Percentiles rank a stretch among this genome's conserved stretches.
These are phyloP conservation scores for Lasiodiplodia sp. DNA, from an alignment of 2,329 filamentous ascomycete species.

Conservation along the genomic window DNA sequence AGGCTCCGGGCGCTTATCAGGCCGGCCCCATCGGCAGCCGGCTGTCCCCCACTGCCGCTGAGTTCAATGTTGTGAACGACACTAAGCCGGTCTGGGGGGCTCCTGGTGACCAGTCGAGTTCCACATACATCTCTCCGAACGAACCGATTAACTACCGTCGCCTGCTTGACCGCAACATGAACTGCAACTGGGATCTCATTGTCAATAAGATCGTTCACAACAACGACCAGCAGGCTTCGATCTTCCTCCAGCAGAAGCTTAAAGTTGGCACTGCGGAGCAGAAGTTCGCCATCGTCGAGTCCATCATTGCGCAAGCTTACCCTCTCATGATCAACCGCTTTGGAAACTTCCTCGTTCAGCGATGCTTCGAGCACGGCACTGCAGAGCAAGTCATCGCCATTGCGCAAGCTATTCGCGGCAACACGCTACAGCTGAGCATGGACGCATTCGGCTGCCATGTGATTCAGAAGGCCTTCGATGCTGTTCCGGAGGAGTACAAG, in stretches of 20 bases:
- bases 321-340: slow-evolving; percentile 98
- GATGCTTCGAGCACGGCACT: slow-evolving; percentile 98
- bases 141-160: slow-evolving; percentile 97
- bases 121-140: slow-evolving; percentile 81
- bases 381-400: slow-evolving; percentile 94
- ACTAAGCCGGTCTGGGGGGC: slow-evolving; percentile 11
- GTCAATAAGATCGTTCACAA: slow-evolving; percentile 99
- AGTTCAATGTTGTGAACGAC: slow-evolving; percentile 47
- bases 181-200: slow-evolving; percentile 99
- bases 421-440: slow-evolving; percentile 94
- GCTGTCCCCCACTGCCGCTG: slow-evolving; percentile 55
- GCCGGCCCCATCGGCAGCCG: slow-evolving; percentile 49
- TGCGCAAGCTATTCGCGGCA: slow-evolving; percentile 90
- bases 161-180: slow-evolving; percentile 92
- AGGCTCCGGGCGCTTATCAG: slow-evolving; percentile 36
- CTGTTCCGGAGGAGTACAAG: slow-evolving; percentile 96
- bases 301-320: slow-evolving; percentile 94
- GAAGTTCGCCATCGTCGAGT: slow-evolving; percentile 96
- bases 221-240: slow-evolving; percentile 98
- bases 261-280: slow-evolving; percentile 95
- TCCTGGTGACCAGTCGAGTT: slow-evolving; percentile 33
- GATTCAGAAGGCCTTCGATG: slow-evolving; percentile 98
- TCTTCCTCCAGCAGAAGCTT: slow-evolving; percentile 98
- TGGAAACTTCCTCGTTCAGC: slow-evolving; percentile 97
- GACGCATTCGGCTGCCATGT: slow-evolving; percentile 98